Base-by-base conservation (phyloP, 177 flowering plant species). In the Vitis hybrid region DNA sequence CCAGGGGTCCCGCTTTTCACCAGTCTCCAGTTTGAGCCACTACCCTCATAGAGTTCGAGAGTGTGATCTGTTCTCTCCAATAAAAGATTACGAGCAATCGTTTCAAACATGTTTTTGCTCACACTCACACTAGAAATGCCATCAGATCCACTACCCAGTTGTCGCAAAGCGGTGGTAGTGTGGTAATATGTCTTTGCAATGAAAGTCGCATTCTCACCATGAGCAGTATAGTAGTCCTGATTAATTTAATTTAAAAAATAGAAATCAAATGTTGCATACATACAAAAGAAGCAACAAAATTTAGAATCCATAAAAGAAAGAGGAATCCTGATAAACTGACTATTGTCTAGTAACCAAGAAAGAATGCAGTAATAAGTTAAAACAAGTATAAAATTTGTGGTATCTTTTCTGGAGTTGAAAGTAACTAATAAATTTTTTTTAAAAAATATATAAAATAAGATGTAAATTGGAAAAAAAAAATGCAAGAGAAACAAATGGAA, bases 141-240 rank as follows among this genome's bases (percentile, higher is more conserved):
- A 80, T 85, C 80, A 19, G 90, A 74, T 50, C 95, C 93, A 82
- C 82, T 82, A 55, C 98, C 95, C 64, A 93, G 68, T 69, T 93
- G 98, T 8, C 97, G 85, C 74, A 95, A 71, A 75, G 88, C 92
- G 63, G 97, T 88, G 31, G 97, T 91, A 7, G 98, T 93, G 70
- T 78, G 91, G 76, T 93, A 95, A 77, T 90, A 95, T 26, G 89
- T 89, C 83, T 85, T 93, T 52, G 98, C 97, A 74, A 95, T 83
- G 79, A 90, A 93, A 69, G 79, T 85, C 63, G 98, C 98, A 86
- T 90, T 84, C 49, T 95, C 97, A 45, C 97, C 95, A 80, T 95
- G 99, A 57, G 94, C 90, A 65, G 98, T 93, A 67, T 88, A 95
- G 72, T 95, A 93, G 73, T 93, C 99, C 99, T 93, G 81, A 65